Conservation (phyloP, 2,329 filamentous ascomycete genomes). For the Lachnellula suecica region DNA sequence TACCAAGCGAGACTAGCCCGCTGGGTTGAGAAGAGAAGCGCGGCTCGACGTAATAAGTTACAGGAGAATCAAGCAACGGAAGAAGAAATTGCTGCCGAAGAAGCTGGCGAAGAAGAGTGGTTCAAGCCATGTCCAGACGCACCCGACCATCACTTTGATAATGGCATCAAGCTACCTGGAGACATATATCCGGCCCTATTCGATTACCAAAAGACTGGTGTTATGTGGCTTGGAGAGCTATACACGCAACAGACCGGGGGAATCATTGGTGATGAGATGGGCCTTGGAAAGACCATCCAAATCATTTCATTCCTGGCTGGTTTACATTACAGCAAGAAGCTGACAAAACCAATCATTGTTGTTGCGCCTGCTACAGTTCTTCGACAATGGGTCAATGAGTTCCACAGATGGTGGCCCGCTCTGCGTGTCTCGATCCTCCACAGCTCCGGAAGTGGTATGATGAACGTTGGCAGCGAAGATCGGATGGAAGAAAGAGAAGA, state of each 20-base stretch:
- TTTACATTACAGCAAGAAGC: slow-evolving; percentile 84
- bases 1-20: slow-evolving; percentile 74
- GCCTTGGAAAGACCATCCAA: slow-evolving; percentile 90
- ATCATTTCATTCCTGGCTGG: slow-evolving; percentile 70
- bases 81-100: slow-evolving; percentile 43
- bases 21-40: slow-evolving; percentile 68
- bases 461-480: slow-evolving; percentile 72
- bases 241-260: slow-evolving; percentile 88
- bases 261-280: slow-evolving; percentile 98
- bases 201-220: slow-evolving; percentile 94
- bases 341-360: slow-evolving; percentile 83
- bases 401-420: slow-evolving; percentile 99
- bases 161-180: slow-evolving; percentile 76
- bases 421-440: slow-evolving; percentile 92
- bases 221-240: slow-evolving; percentile 93
- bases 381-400: slow-evolving; percentile 97
- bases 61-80: slow-evolving; percentile 35
- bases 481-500: slow-evolving; percentile 53
- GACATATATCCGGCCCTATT: slow-evolving; percentile 93
- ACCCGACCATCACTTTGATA: slow-evolving; percentile 72
- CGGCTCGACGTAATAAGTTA: slow-evolving; percentile 49
- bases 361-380: slow-evolving; percentile 94
- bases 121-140: slow-evolving; percentile 82
- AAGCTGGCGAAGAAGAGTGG: slow-evolving; percentile 64
- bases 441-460: slow-evolving; percentile 93